phyloP scores from a whole-genome alignment of 139 green algal genomes.

The Pseudopediastrum boryanum region DNA sequence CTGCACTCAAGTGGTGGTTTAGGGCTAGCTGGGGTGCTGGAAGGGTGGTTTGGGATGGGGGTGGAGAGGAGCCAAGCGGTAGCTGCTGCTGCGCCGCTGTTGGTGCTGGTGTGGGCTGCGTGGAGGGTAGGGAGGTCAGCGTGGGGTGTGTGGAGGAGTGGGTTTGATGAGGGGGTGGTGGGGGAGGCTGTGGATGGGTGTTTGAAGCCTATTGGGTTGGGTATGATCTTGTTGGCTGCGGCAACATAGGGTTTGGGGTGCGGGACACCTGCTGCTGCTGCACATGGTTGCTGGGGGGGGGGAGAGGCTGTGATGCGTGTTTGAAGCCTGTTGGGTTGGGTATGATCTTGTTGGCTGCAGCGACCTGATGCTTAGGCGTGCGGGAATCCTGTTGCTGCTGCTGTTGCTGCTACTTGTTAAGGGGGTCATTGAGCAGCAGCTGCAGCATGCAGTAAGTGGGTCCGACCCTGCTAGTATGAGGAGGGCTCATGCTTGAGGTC shows the following conservation, averaged over 20 bases:
- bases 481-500: no score
- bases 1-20: neutral
- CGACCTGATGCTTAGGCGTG: no score
- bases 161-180: slow-evolving; percentile 29
- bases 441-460: no score
- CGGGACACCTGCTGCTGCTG: slow-evolving; percentile 11
- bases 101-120: slow-evolving; percentile 15
- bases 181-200: slow-evolving; percentile 31
- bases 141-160: slow-evolving; percentile 4
- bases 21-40: neutral
- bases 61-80: neutral
- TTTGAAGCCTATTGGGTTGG: slow-evolving; percentile 46
- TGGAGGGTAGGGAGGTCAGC: neutral
- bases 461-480: no score
- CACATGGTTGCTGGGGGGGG: slow-evolving; percentile 1
- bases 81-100: slow-evolving; percentile 1
- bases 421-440: no score
- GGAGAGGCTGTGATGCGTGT: slow-evolving; percentile 11
- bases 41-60: neutral
- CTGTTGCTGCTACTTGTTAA: no score
- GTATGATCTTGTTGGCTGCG: slow-evolving; percentile 47
- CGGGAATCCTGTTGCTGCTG: no score
- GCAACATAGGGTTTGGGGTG: no score
- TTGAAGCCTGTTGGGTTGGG: slow-evolving; percentile 47
- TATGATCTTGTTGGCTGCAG: slow-evolving; percentile 46